Evolutionary conservation across 306 rosid genomes (phyloP).

Genomic region (Sphenostylis stenocarpa): DNA sequence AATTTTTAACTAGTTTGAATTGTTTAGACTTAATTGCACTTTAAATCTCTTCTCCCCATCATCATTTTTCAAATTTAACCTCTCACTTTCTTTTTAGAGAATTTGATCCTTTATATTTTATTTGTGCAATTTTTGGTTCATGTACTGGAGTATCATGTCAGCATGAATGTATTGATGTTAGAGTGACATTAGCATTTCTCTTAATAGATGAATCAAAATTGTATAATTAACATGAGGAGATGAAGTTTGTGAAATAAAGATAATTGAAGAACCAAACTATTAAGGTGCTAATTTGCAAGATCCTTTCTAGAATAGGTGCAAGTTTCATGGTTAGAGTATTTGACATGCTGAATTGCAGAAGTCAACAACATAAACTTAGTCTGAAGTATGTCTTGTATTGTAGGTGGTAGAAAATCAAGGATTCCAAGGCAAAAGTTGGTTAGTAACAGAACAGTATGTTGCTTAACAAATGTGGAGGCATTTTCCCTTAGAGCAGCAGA

Average conservation of each 20-base stretch:
- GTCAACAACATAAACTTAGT: conserved; percentile 3
- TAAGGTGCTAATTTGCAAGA: background rate
- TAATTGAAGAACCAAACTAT: background rate
- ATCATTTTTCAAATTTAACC: background rate
- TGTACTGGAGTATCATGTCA: too few relatives aligned
- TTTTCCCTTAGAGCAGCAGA: conserved; percentile 76
- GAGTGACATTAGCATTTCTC: too few relatives aligned
- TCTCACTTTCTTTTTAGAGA: background rate
- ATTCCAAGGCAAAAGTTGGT: conserved; percentile 65
- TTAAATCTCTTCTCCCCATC: background rate
- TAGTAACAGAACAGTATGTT: conserved; percentile 65
- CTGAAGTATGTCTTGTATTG: conserved; percentile 37
- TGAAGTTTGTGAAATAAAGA: background rate
- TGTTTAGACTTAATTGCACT: background rate
- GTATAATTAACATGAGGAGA: background rate
- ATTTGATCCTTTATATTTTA: too few relatives aligned
- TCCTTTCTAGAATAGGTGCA: background rate
- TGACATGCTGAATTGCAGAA: background rate
- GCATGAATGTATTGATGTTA: too few relatives aligned
- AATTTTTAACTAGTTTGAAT: background rate
- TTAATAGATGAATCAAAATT: background rate
- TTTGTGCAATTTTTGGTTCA: too few relatives aligned
- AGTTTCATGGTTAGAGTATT: background rate
- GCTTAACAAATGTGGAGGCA: conserved; percentile 82
- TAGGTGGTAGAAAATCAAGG: conserved; percentile 59